phyloP scores from a whole-genome alignment of 2,329 filamentous ascomycete species.

The Arthrobotrys entomopaga region DNA sequence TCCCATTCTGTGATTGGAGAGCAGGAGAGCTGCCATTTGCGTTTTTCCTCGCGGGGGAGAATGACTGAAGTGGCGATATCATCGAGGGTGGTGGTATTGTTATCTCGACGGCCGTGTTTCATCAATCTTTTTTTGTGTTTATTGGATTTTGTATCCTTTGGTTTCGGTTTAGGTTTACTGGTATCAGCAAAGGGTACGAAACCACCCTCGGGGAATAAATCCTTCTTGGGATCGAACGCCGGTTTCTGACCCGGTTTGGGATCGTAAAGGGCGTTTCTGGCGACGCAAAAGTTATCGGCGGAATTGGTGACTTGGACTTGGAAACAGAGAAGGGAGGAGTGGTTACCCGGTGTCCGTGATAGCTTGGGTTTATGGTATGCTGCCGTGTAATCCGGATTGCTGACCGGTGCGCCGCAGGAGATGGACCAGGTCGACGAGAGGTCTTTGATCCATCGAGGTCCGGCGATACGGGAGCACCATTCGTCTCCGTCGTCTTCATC shows the following conservation, averaged over 20 bases:
- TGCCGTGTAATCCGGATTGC: background rate
- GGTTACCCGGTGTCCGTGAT: background rate
- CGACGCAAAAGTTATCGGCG: constrained; percentile 47
- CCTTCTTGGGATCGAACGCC: constrained; percentile 12
- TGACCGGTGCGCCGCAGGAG: constrained; percentile 16
- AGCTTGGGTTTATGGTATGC: background rate
- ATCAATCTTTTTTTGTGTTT: no score
- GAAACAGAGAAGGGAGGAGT: constrained; percentile 29
- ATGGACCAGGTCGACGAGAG: constrained; percentile 36
- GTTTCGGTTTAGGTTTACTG: no score
- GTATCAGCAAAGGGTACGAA: background rate
- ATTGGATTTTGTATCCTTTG: no score
- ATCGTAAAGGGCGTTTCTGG: constrained; percentile 27
- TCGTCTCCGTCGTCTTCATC: constrained; percentile 5
- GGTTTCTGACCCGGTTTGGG: background rate
- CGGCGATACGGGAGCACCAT: constrained; percentile 38
- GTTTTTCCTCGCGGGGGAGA: background rate
- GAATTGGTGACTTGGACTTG: constrained; percentile 21
- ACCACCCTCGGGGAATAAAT: constrained; percentile 7
- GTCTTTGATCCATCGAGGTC: constrained; percentile 22
- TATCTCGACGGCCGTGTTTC: no score
- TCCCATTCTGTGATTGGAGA: constrained; percentile 10
- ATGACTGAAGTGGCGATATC: no score
- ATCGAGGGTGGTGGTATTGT: no score
- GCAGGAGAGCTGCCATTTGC: constrained; percentile 21